Percentiles rank a stretch among this genome's conserved stretches.
These are phyloP conservation scores for Escovopsis weberi DNA, from an alignment of 2,329 filamentous ascomycete species.

Conservation along the genomic window DNA sequence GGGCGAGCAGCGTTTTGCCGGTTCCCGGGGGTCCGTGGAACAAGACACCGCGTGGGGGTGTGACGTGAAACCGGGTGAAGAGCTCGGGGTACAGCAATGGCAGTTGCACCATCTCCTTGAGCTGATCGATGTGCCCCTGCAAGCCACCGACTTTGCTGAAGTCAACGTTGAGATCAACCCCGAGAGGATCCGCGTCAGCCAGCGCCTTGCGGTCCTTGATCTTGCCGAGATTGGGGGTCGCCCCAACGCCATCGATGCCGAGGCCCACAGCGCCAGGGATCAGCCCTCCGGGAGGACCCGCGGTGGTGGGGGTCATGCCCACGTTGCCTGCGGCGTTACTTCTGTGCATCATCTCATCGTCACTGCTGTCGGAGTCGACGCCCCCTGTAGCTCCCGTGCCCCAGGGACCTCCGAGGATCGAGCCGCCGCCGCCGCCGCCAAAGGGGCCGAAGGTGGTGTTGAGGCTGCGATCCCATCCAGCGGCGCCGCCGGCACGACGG, in stretches of 20 bases:
- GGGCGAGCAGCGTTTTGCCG: slow-evolving; percentile 91
- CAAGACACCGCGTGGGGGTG: slow-evolving; percentile 82
- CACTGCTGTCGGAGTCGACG: slow-evolving; percentile 89
- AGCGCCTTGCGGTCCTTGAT: slow-evolving; percentile 85
- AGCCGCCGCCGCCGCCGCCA: slow-evolving; percentile 61
- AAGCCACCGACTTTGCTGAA: slow-evolving; percentile 91
- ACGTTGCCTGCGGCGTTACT: slow-evolving; percentile 43
- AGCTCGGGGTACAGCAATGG: slow-evolving; percentile 90
- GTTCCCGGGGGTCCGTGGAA: slow-evolving; percentile 97
- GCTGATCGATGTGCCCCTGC: slow-evolving; percentile 84
- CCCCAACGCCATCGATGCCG: slow-evolving; percentile 29
- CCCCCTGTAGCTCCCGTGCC: slow-evolving; percentile 61
- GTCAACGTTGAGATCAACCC: slow-evolving; percentile 82
- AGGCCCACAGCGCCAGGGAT: slow-evolving; percentile 26
- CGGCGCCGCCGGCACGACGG: slow-evolving; percentile 44
- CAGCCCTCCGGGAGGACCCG: slow-evolving; percentile 30
- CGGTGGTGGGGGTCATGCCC: slow-evolving; percentile 43
- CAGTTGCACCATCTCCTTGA: slow-evolving; percentile 97
- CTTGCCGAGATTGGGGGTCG: slow-evolving; percentile 73
- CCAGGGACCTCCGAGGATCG: slow-evolving; percentile 61
- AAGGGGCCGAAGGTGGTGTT: slow-evolving; percentile 90
- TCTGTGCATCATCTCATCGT: slow-evolving; percentile 68
- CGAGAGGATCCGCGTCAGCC: slow-evolving; percentile 86
- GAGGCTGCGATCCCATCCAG: slow-evolving; percentile 61
- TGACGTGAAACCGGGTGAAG: slow-evolving; percentile 82